Conservation (phyloP, 225 moss, liverwort and hornwort species). For the Anthoceros angustus region DNA sequence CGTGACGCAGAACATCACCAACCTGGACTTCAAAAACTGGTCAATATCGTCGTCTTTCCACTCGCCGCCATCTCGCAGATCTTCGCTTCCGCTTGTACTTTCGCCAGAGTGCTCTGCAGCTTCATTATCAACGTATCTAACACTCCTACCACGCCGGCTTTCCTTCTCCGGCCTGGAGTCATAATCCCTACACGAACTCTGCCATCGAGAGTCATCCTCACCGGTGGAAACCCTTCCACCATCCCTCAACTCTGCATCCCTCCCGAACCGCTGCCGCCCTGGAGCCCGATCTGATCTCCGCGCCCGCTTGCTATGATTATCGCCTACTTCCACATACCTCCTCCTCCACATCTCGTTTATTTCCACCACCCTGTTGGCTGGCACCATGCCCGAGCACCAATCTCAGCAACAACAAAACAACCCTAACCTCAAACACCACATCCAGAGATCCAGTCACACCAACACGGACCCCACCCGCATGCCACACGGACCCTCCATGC, state of each 20-base stretch:
- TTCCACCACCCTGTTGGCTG: conserved; percentile 90
- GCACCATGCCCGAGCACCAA: not conserved
- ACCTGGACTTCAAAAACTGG: conserved; percentile 80
- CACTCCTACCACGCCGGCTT: not conserved
- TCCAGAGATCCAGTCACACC: too few relatives aligned
- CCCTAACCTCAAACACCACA: not conserved
- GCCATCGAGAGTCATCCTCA: not conserved
- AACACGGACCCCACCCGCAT: too few relatives aligned
- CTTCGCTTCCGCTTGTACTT: conserved; percentile 7
- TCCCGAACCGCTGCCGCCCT: not conserved
- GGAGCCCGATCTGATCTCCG: not conserved
- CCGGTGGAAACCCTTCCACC: not conserved
- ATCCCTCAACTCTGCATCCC: not conserved
- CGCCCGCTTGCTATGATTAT: conserved; percentile 14
- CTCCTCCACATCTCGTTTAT: conserved; percentile 99
- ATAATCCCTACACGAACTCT: too few relatives aligned
- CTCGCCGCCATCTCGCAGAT: conserved; percentile 27
- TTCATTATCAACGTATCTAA: not conserved
- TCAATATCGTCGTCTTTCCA: conserved; percentile 84
- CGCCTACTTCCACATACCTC: conserved; percentile 54
- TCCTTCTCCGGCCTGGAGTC: not conserved
- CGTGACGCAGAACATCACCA: conserved; percentile 4
- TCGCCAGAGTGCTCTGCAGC: conserved; percentile 12
- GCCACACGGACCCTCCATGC: too few relatives aligned
- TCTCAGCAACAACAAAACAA: not conserved